Evolutionary conservation across 2,329 filamentous ascomycete species (phyloP).

Genomic region (Pyrenochaeta sp.): DNA sequence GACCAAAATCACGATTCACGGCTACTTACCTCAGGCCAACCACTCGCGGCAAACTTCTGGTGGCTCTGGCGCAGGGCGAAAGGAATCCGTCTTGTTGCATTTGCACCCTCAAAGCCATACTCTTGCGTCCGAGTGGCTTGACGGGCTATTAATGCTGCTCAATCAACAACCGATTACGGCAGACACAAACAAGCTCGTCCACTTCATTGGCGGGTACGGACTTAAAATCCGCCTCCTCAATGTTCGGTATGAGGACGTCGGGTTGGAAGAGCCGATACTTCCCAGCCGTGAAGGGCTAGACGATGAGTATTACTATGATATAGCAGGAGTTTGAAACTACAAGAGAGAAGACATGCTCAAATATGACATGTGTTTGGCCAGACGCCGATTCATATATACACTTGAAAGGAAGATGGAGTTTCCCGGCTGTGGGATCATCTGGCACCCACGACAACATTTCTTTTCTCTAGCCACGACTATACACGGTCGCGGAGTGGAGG

Average conservation of each 20-base stretch:
- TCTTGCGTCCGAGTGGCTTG: conserved; percentile 93
- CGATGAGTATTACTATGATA: conserved; percentile 91
- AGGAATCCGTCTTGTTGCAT: conserved; percentile 81
- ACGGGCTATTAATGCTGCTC: conserved; percentile 92
- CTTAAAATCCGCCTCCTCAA: conserved; percentile 93
- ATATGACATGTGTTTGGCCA: background rate
- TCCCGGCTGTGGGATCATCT: background rate
- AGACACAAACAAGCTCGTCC: conserved; percentile 89
- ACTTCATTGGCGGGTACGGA: conserved; percentile 86
- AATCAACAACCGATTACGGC: conserved; percentile 97
- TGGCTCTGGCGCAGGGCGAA: conserved; percentile 47
- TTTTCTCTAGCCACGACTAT: background rate
- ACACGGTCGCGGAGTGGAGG: background rate
- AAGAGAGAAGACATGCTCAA: background rate
- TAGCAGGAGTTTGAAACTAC: conserved; percentile 44
- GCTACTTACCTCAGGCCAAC: conserved; percentile 61
- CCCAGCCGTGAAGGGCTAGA: conserved; percentile 86
- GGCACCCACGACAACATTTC: background rate
- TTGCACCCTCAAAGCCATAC: conserved; percentile 82
- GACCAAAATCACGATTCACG: conserved; percentile 93
- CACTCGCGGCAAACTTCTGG: conserved; percentile 41
- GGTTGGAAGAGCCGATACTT: conserved; percentile 73
- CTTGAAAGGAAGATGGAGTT: background rate
- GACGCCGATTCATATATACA: background rate
- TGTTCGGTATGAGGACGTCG: conserved; percentile 83